Conservation (phyloP, 2,329 filamentous ascomycete genomes). For the Cladorrhinum sp. region DNA sequence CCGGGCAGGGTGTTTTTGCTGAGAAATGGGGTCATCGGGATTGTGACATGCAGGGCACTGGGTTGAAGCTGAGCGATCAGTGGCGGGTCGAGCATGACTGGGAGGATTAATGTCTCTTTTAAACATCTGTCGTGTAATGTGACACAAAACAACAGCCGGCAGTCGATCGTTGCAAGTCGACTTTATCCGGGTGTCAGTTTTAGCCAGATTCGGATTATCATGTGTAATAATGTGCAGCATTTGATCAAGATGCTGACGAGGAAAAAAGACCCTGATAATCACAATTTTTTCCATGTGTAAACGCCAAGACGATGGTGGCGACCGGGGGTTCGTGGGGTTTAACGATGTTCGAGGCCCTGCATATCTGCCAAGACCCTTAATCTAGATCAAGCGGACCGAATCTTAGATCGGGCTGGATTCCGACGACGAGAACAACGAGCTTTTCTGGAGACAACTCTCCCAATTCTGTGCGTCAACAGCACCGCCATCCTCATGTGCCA, state of each 20-base stretch:
- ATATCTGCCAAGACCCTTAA: background rate
- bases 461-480: background rate
- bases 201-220: too few species aligned
- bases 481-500: background rate
- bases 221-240: too few species aligned
- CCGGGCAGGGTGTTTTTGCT: conserved; percentile 40
- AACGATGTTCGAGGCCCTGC: background rate
- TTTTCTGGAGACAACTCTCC: background rate
- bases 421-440: too few species aligned
- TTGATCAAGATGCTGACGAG: too few species aligned
- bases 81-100: conserved; percentile 40
- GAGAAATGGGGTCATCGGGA: conserved; percentile 43
- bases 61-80: conserved; percentile 33
- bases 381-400: background rate
- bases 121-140: too few species aligned
- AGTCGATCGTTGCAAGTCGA: too few species aligned
- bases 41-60: conserved; percentile 31
- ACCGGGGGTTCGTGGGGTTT: background rate
- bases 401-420: too few species aligned
- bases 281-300: background rate
- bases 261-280: background rate
- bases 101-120: conserved; percentile 15
- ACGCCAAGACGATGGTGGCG: background rate
- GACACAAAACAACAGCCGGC: too few species aligned
- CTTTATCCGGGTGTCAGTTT: too few species aligned